Percentiles rank a stretch among this genome's conserved stretches.
These are phyloP conservation scores for Sambucus nigra DNA, from an alignment of 129 eudicot genomes.

Conservation along the genomic window DNA sequence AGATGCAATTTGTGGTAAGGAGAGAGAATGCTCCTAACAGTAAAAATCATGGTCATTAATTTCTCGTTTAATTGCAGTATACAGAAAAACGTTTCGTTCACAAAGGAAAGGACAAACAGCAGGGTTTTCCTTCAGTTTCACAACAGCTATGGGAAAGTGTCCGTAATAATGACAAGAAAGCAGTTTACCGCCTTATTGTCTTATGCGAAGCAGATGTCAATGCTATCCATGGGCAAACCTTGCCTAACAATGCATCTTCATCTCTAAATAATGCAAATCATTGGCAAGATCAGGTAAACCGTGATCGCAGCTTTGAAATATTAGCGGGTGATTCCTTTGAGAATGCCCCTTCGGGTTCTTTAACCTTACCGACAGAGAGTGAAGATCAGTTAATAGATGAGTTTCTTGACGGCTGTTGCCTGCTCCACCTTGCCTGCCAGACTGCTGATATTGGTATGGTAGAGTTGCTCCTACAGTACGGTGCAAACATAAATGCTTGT, in stretches of 20 bases:
- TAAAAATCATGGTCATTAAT: background rate
- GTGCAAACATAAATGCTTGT: slow-evolving; percentile 53
- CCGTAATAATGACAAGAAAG: slow-evolving; percentile 60
- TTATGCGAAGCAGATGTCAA: slow-evolving; percentile 60
- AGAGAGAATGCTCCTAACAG: no score
- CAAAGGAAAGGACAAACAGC: slow-evolving; percentile 44
- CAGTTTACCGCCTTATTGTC: slow-evolving; percentile 65
- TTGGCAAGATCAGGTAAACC: slow-evolving; percentile 27
- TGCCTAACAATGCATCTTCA: slow-evolving; percentile 32
- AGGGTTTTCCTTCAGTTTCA: slow-evolving; percentile 48
- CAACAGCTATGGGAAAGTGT: slow-evolving; percentile 88
- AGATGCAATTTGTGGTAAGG: no score
- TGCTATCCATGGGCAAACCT: slow-evolving; percentile 49
- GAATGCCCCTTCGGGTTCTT: slow-evolving; percentile 28
- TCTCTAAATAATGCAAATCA: slow-evolving; percentile 31
- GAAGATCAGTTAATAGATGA: slow-evolving; percentile 38
- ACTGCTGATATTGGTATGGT: slow-evolving; percentile 84
- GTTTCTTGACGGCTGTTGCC: slow-evolving; percentile 57
- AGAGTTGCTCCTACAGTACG: slow-evolving; percentile 79
- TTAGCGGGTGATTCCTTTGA: slow-evolving; percentile 31
- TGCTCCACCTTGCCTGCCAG: slow-evolving; percentile 89
- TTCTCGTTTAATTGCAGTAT: slow-evolving; percentile 44
- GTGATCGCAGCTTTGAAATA: slow-evolving; percentile 27
- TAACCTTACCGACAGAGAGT: slow-evolving; percentile 24
- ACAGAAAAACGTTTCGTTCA: slow-evolving; percentile 69